Evolutionary conservation across 306 rosid genomes (phyloP).

Genomic region (Geum urbanum): DNA sequence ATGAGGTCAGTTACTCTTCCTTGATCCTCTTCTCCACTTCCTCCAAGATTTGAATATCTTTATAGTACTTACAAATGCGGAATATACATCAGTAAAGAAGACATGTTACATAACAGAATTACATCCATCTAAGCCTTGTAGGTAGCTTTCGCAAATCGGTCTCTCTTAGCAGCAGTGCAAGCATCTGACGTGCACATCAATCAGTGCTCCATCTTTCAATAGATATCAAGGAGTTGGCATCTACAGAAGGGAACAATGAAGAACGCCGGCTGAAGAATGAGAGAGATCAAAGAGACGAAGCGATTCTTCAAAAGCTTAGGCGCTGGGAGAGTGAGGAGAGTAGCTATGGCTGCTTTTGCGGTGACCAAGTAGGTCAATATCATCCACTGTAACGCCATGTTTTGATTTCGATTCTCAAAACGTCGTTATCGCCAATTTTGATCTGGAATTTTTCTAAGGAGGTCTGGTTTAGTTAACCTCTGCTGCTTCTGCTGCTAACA

Average conservation of each 20-base stretch:
- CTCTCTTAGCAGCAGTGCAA: constrained; percentile 95
- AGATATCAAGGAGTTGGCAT: constrained; percentile 82
- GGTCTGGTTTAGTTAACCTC: too few relatives aligned
- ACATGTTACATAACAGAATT: constrained; percentile 63
- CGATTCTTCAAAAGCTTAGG: constrained; percentile 69
- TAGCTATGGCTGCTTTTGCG: constrained; percentile 69
- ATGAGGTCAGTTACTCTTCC: constrained; percentile 40
- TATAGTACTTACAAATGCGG: constrained; percentile 55
- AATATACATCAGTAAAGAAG: constrained; percentile 68
- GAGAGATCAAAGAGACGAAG: constrained; percentile 66
- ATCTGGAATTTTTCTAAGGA: too few relatives aligned
- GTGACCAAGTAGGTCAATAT: constrained; percentile 81
- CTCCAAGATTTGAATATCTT: constrained; percentile 68
- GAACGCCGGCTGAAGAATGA: constrained; percentile 80
- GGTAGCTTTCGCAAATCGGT: constrained; percentile 78
- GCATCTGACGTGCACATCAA: constrained; percentile 75
- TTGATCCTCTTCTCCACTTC: constrained; percentile 79
- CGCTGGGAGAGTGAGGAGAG: constrained; percentile 67
- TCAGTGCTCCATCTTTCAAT: constrained; percentile 90
- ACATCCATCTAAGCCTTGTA: constrained; percentile 93
- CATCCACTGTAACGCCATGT: constrained; percentile 96
- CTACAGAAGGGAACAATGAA: constrained; percentile 83
- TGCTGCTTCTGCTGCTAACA: not conserved
- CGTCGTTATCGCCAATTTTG: not conserved
- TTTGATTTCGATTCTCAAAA: not conserved